Percentiles rank a stretch among this genome's conserved stretches.
Evolutionary conservation across 345 rosid genomes (phyloP).

Genomic region (Dimocarpus longan): DNA sequence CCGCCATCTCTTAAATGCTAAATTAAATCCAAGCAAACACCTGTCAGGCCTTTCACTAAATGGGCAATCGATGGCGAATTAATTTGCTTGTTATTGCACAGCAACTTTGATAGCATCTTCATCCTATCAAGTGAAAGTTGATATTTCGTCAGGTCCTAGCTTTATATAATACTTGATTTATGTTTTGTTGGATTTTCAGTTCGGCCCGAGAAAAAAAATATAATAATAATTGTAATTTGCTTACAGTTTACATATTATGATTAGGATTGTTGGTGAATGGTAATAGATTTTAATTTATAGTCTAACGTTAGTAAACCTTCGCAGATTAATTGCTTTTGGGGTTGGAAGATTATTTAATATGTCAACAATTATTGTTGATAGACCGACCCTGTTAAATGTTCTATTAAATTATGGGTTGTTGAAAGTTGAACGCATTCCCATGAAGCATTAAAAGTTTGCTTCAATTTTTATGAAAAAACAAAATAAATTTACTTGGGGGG

Average conservation of each 20-base stretch:
- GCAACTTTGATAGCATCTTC: no score
- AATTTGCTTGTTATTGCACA: no score
- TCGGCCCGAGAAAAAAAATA: no score
- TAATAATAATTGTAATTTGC: background rate
- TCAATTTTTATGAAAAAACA: background rate
- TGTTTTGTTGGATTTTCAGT: no score
- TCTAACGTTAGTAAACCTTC: background rate
- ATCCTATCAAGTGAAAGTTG: no score
- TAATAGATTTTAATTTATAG: background rate
- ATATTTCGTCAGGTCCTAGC: no score
- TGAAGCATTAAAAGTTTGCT: background rate
- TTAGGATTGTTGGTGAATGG: background rate
- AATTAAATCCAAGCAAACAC: background rate
- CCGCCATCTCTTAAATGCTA: background rate
- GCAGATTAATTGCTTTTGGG: background rate
- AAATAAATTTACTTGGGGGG: background rate
- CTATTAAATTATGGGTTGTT: background rate
- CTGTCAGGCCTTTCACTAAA: background rate
- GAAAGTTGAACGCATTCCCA: background rate
- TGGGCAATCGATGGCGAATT: no score
- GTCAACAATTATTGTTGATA: background rate
- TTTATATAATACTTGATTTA: no score
- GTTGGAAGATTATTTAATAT: background rate
- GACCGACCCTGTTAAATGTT: background rate
- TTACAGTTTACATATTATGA: background rate